These are phyloP conservation scores for Tolypocladium paradoxum DNA, from an alignment of 2,329 filamentous ascomycete genomes.

Conservation along the genomic window DNA sequence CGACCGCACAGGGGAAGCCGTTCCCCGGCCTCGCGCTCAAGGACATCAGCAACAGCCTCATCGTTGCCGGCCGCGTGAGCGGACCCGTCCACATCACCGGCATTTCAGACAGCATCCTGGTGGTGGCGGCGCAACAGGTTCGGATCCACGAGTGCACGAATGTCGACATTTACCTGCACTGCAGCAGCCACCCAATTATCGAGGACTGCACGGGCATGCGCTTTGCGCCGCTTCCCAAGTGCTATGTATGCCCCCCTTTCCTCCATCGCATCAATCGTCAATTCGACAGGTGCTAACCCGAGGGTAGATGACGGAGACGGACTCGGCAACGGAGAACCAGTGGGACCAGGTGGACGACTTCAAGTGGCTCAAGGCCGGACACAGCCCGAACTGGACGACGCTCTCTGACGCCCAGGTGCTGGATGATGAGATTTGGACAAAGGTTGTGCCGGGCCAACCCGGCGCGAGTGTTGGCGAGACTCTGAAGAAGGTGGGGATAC, in stretches of 20 bases:
- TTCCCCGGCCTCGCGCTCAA: conserved; percentile 63
- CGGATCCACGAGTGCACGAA: conserved; percentile 80
- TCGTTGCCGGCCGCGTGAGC: conserved; percentile 67
- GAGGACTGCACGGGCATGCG: conserved; percentile 72
- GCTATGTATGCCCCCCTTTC: conserved; percentile 49
- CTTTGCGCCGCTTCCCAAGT: conserved; percentile 64
- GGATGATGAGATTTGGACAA: conserved; percentile 55
- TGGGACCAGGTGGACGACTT: conserved; percentile 95
- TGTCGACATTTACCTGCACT: conserved; percentile 75
- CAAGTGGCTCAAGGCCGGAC: conserved; percentile 83
- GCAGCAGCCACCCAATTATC: conserved; percentile 79
- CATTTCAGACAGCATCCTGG: conserved; percentile 60
- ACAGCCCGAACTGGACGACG: conserved; percentile 79
- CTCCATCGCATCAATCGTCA: background rate
- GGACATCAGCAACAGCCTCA: conserved; percentile 56
- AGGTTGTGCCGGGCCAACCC: conserved; percentile 53
- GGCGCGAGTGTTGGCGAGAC: conserved; percentile 55
- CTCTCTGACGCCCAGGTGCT: conserved; percentile 51
- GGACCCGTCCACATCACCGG: conserved; percentile 78
- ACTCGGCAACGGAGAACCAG: conserved; percentile 44
- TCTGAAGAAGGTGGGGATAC: conserved; percentile 39
- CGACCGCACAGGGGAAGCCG: conserved; percentile 42
- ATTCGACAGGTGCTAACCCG: background rate
- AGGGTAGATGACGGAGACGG: conserved; percentile 15
- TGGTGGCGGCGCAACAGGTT: conserved; percentile 77